These are phyloP conservation scores for Tephrocybe sp. DNA, from an alignment of 768 basidiomycete species.

Conservation along the genomic window DNA sequence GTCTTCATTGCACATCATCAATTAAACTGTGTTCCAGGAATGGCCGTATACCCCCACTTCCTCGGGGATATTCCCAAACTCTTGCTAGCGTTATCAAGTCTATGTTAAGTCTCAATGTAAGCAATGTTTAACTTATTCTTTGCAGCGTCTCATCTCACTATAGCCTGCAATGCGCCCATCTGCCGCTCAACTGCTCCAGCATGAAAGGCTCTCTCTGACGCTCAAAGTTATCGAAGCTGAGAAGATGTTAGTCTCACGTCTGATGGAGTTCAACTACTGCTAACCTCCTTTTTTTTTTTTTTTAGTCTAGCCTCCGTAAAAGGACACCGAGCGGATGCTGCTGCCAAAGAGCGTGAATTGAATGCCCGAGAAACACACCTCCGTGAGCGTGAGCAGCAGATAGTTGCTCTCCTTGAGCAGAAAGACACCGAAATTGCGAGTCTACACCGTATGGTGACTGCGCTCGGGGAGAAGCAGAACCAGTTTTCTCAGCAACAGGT, in stretches of 20 bases:
- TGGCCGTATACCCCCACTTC: slow-evolving; percentile 88
- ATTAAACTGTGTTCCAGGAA: slow-evolving; percentile 36
- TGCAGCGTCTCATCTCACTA: background rate
- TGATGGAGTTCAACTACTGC: background rate
- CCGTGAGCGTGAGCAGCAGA: slow-evolving; percentile 51
- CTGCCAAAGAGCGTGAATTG: slow-evolving; percentile 65
- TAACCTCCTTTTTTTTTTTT: background rate
- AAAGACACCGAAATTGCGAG: slow-evolving; percentile 60
- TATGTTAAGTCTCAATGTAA: slow-evolving; percentile 83
- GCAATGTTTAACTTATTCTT: background rate
- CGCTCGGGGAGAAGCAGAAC: slow-evolving; percentile 30
- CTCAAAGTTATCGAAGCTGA: slow-evolving; percentile 74
- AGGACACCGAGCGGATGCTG: slow-evolving; percentile 51
- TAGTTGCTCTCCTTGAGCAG: slow-evolving; percentile 43
- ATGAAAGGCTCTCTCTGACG: slow-evolving; percentile 71
- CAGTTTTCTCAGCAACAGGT: slow-evolving; percentile 33
- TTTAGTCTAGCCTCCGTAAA: slow-evolving; percentile 64
- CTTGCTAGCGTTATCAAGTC: slow-evolving; percentile 75
- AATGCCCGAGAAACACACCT: slow-evolving; percentile 52
- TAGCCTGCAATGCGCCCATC: slow-evolving; percentile 89
- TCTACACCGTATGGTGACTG: slow-evolving; percentile 44
- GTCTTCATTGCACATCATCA: background rate
- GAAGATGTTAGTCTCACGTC: slow-evolving; percentile 53
- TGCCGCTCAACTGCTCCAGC: slow-evolving; percentile 74
- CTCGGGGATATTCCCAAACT: slow-evolving; percentile 75